These are phyloP conservation scores for Pyricularia sp. DNA, from an alignment of 2,329 filamentous ascomycete genomes.

Conservation along the genomic window DNA sequence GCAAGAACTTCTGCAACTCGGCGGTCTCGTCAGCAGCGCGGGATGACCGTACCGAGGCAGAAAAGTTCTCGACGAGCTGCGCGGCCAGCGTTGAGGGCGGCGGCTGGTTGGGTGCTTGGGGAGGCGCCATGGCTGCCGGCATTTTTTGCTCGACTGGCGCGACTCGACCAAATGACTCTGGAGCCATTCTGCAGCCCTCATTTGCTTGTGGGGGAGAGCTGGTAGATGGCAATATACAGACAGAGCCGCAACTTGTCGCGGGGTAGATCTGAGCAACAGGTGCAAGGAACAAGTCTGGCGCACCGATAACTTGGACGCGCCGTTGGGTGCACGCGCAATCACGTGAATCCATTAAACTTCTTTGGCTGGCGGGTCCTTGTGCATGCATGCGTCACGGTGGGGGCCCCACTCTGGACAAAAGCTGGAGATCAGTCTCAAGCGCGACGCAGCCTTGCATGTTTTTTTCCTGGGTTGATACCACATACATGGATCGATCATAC, in stretches of 20 bases:
- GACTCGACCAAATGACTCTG: conserved; percentile 10
- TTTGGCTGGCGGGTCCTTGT: neutral
- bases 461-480: neutral
- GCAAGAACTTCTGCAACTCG: conserved; percentile 60
- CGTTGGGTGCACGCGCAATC: neutral
- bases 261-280: neutral
- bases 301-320: neutral
- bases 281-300: neutral
- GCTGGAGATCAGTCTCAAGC: neutral
- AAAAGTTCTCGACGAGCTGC: conserved; percentile 72
- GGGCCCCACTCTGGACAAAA: neutral
- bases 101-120: conserved; percentile 15
- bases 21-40: conserved; percentile 50
- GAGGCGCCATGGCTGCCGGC: neutral
- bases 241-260: neutral
- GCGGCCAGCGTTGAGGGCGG: conserved; percentile 77
- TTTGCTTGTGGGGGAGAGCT: neutral
- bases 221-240: neutral
- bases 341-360: conserved; percentile 1
- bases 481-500: neutral
- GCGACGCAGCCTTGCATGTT: neutral
- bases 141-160: neutral
- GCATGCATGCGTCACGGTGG: neutral
- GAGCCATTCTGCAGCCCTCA: conserved; percentile 11
- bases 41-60: conserved; percentile 39